These are phyloP conservation scores for Picochlorum sp. DNA, from an alignment of 139 green algal genomes.

Conservation along the genomic window DNA sequence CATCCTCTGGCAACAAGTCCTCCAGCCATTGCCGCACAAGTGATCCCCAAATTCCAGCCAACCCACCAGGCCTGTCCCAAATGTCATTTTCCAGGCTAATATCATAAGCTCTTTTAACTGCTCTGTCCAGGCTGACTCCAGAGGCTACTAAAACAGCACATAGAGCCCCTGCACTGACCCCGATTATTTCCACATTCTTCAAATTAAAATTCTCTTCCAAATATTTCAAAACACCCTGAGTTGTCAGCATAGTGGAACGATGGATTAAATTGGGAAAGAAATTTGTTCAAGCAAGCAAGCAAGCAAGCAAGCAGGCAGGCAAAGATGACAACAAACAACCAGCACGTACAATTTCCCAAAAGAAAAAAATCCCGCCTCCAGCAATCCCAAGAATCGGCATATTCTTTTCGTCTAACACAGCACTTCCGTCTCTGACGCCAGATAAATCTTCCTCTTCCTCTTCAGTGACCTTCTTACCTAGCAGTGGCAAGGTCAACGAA, in stretches of 20 bases:
- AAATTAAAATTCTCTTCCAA: slow-evolving; percentile 25
- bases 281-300: background rate
- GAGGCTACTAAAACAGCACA: slow-evolving; percentile 23
- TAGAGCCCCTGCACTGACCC: slow-evolving; percentile 29
- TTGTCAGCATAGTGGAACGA: background rate
- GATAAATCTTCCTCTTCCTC: no score
- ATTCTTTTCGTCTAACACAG: background rate
- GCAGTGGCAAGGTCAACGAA: no score
- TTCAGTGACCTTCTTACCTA: no score
- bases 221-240: slow-evolving; percentile 12
- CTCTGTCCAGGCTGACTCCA: slow-evolving; percentile 25
- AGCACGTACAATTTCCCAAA: slow-evolving; percentile 19
- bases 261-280: background rate
- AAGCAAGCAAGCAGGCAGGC: background rate
- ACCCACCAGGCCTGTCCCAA: slow-evolving; percentile 29
- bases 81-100: slow-evolving; percentile 30
- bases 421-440: no score
- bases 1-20: slow-evolving; percentile 52
- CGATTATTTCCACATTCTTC: slow-evolving; percentile 14
- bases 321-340: background rate
- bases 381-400: background rate
- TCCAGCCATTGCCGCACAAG: slow-evolving; percentile 59
- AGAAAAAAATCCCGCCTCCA: slow-evolving; percentile 8
- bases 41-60: slow-evolving; percentile 57
- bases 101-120: slow-evolving; percentile 22